A percentile compares a stretch with the other conserved stretches of the same genome.
These are phyloP conservation scores for Stylonectria norvegica DNA, from an alignment of 2,329 filamentous ascomycete species.

Conservation along the genomic window DNA sequence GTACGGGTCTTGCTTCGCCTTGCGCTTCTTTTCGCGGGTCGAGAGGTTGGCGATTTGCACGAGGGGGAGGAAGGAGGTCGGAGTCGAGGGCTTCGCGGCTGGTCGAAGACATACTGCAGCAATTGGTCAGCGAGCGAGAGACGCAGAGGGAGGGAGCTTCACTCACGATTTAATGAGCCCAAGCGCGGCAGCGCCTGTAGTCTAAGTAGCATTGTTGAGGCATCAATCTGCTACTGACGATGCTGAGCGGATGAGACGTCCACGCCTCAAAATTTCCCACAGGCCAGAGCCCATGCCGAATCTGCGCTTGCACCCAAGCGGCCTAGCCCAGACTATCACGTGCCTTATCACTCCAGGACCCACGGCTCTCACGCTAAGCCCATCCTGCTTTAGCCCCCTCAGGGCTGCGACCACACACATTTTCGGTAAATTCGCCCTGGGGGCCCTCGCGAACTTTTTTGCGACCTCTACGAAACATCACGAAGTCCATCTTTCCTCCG, in stretches of 20 bases:
- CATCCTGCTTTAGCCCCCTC: constrained; percentile 23
- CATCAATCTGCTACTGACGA: constrained; percentile 24
- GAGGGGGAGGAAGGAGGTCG: constrained; percentile 55
- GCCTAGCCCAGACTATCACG: constrained; percentile 30
- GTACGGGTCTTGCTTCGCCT: constrained; percentile 75
- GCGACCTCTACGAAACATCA: constrained; percentile 28
- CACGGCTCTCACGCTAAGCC: constrained; percentile 17
- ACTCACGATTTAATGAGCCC: constrained; percentile 58
- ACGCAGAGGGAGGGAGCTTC: not conserved
- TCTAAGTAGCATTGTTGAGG: constrained; percentile 62
- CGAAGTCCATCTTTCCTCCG: constrained; percentile 25
- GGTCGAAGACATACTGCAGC: constrained; percentile 59
- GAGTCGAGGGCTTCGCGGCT: constrained; percentile 42
- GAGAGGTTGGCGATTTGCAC: constrained; percentile 63
- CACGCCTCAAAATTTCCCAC: constrained; percentile 35
- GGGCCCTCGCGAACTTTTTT: constrained; percentile 45
- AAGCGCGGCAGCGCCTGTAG: constrained; percentile 59
- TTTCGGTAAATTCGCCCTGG: constrained; percentile 33
- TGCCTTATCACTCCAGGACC: constrained; percentile 17
- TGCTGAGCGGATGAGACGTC: constrained; percentile 19
- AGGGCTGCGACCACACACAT: constrained; percentile 41
- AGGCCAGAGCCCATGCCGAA: constrained; percentile 14
- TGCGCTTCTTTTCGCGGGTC: constrained; percentile 60
- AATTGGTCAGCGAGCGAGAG: constrained; percentile 23
- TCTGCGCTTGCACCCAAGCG: not conserved